Conservation (phyloP, 179 eudicot species). For the Beta lomatogona region DNA sequence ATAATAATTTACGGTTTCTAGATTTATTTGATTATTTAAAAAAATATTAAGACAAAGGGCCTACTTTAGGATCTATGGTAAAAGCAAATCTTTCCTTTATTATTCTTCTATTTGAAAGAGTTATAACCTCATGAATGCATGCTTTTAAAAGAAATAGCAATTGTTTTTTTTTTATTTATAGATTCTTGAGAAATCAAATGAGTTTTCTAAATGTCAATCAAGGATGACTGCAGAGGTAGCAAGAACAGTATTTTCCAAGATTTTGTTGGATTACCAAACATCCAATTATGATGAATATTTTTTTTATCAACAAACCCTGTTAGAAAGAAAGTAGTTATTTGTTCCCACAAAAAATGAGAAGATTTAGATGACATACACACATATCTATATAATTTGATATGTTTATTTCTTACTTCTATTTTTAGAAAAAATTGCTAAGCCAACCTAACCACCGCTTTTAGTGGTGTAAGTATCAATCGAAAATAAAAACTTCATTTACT, state of each 20-base stretch:
- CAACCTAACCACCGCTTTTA: too few relatives aligned
- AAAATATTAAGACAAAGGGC: background rate
- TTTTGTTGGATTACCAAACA: slow-evolving; percentile 19
- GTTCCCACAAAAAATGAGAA: too few relatives aligned
- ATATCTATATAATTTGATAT: too few relatives aligned
- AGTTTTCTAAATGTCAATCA: slow-evolving; percentile 26
- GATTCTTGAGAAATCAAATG: slow-evolving; percentile 20
- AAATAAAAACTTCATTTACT: too few relatives aligned
- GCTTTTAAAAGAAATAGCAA: background rate
- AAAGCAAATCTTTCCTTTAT: slow-evolving; percentile 16
- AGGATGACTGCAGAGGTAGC: slow-evolving; percentile 18
- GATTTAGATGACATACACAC: too few relatives aligned
- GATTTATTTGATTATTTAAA: background rate
- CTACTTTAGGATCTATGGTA: slow-evolving; percentile 9
- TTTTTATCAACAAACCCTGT: background rate
- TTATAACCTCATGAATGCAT: slow-evolving; percentile 9
- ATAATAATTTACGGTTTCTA: background rate
- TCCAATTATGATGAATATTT: background rate
- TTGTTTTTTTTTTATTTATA: background rate
- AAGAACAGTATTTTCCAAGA: slow-evolving; percentile 9
- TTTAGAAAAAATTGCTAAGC: too few relatives aligned
- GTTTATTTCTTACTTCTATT: too few relatives aligned
- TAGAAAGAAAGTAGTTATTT: too few relatives aligned
- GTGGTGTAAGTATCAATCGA: too few relatives aligned
- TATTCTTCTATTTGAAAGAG: slow-evolving; percentile 13